Conservation (phyloP, 2,329 filamentous ascomycete species). For the Xylaria sp. region DNA sequence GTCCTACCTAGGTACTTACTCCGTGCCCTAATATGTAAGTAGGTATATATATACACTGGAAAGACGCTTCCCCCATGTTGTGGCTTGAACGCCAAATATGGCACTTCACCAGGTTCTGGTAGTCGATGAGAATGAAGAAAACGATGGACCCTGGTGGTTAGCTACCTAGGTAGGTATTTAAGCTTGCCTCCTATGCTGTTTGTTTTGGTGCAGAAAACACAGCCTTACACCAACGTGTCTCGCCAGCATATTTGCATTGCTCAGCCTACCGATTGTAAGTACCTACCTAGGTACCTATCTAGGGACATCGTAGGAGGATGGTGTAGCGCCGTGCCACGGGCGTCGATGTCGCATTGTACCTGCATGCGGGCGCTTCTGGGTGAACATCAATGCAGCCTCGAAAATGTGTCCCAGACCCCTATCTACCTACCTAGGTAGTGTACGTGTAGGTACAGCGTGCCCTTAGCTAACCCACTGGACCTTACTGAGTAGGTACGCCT, state of each 20-base stretch:
- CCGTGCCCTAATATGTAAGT: too few species aligned
- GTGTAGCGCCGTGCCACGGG: constrained; percentile 22
- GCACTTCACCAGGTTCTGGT: neutral
- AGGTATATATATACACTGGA: neutral
- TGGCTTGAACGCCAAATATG: constrained; percentile 14
- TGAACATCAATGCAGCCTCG: constrained; percentile 16
- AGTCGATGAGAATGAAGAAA: too few species aligned
- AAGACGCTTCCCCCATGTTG: neutral
- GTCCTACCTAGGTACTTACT: too few species aligned
- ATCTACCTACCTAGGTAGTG: neutral
- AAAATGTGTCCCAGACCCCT: constrained; percentile 15
- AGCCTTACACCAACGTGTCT: constrained; percentile 72
- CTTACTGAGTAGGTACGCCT: neutral
- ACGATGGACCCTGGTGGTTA: too few species aligned
- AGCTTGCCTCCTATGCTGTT: too few species aligned
- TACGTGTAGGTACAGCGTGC: neutral
- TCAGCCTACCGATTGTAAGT: neutral
- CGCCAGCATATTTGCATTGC: constrained; percentile 64
- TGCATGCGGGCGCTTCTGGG: constrained; percentile 17
- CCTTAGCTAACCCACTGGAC: neutral
- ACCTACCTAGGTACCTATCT: too few species aligned
- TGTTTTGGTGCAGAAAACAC: too few species aligned
- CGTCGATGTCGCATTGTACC: constrained; percentile 24
- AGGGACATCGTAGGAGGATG: too few species aligned
- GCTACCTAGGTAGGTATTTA: neutral